Conservation (phyloP, 129 eudicot species). For the Silybum marianum region DNA sequence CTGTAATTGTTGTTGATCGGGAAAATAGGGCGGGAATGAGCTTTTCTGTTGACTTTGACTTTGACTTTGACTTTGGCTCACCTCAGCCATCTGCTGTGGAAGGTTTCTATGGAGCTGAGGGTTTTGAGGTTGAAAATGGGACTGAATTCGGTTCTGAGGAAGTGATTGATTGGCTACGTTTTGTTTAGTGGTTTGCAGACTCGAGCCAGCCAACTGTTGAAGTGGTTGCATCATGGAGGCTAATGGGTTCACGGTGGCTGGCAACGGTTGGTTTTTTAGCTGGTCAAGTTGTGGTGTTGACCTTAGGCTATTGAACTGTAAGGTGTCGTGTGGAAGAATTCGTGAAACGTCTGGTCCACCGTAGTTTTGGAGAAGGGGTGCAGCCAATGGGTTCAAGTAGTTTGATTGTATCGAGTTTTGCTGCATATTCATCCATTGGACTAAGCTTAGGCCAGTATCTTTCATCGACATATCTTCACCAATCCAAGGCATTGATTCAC, state of each 20-base stretch:
- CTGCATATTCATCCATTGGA: slow-evolving; percentile 98
- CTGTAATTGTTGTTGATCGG: slow-evolving; percentile 61
- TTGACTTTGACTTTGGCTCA: slow-evolving; percentile 11
- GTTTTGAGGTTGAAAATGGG: slow-evolving; percentile 56
- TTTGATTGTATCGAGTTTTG: slow-evolving; percentile 40
- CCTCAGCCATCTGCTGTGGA: slow-evolving; percentile 41
- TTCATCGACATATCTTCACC: slow-evolving; percentile 79
- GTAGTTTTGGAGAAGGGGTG: slow-evolving; percentile 50
- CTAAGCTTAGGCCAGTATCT: slow-evolving; percentile 87
- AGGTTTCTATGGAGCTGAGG: slow-evolving; percentile 58
- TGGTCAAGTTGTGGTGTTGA: slow-evolving; percentile 62
- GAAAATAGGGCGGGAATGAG: slow-evolving; percentile 40
- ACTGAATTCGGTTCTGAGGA: slow-evolving; percentile 57
- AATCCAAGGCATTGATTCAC: slow-evolving; percentile 93
- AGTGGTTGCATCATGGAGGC: slow-evolving; percentile 71
- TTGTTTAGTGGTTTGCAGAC: slow-evolving; percentile 54
- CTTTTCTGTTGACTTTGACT: slow-evolving; percentile 51
- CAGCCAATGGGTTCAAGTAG: slow-evolving; percentile 58
- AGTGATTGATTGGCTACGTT: slow-evolving; percentile 45
- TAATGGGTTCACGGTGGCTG: not conserved
- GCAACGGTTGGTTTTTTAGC: slow-evolving; percentile 52
- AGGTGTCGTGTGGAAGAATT: slow-evolving; percentile 57
- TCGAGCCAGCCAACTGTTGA: slow-evolving; percentile 54
- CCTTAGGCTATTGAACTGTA: slow-evolving; percentile 68
- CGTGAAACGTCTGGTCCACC: slow-evolving; percentile 55